Percentiles rank a stretch among this genome's conserved stretches.
These are phyloP conservation scores for Rubroshorea leprosula DNA, from an alignment of 345 rosid species.

Conservation along the genomic window DNA sequence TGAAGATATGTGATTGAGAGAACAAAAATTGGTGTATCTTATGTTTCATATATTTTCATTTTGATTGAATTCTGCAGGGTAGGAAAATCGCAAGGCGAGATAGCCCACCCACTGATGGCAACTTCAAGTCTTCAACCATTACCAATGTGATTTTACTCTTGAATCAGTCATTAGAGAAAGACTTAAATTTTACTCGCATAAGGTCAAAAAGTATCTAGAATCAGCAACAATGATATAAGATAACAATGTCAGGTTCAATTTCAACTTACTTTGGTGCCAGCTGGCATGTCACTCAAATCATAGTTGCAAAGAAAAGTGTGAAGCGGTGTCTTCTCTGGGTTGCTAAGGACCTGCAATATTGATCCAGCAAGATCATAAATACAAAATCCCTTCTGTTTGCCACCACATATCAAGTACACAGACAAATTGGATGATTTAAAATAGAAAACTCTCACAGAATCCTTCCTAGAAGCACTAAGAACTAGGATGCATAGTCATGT, in stretches of 20 bases:
- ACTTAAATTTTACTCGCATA: not conserved
- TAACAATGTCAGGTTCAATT: not conserved
- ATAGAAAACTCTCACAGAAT: too few species aligned
- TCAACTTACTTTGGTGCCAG: slow-evolving; percentile 64
- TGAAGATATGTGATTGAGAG: slow-evolving; percentile 5
- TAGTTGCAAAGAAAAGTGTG: slow-evolving; percentile 94
- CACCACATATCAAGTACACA: slow-evolving; percentile 2
- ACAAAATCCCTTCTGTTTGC: slow-evolving; percentile 15
- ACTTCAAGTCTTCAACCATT: not conserved
- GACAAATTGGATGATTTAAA: too few species aligned
- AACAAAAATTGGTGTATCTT: not conserved
- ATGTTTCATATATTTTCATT: not conserved
- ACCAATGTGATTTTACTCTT: too few species aligned
- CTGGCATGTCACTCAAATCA: slow-evolving; percentile 94
- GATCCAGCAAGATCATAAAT: slow-evolving; percentile 11
- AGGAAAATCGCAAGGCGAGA: not conserved
- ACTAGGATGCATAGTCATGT: not conserved
- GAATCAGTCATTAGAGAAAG: too few species aligned
- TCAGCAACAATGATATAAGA: not conserved
- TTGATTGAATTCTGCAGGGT: not conserved
- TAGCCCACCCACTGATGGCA: not conserved
- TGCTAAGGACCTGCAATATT: slow-evolving; percentile 76
- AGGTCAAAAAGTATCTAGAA: not conserved
- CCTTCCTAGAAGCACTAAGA: not conserved
- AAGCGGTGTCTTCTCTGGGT: slow-evolving; percentile 95